Evolutionary conservation across 73 alveolate species (phyloP).

Genomic region (Stentor roeselii): DNA sequence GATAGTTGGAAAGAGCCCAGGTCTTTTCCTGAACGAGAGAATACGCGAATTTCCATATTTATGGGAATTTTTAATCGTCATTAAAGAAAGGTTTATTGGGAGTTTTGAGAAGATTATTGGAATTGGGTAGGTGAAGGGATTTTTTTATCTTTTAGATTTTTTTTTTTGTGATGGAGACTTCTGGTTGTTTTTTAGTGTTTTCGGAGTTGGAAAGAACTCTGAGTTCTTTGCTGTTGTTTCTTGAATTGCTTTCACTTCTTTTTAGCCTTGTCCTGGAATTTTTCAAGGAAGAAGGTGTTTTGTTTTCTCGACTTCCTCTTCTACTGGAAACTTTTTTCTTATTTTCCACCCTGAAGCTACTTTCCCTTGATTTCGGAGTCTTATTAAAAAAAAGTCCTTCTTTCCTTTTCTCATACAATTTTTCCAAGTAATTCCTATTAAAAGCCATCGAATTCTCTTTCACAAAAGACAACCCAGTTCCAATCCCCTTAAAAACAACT

Average conservation of each 20-base stretch:
- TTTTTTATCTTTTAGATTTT: too few species aligned
- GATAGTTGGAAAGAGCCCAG: not conserved
- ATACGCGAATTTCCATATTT: conserved; percentile 2
- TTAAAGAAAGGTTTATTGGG: too few species aligned
- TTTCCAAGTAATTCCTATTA: not conserved
- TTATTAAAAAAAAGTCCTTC: not conserved
- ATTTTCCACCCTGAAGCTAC: not conserved
- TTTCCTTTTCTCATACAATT: too few species aligned
- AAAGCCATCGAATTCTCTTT: not conserved
- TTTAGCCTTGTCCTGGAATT: not conserved
- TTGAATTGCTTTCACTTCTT: not conserved
- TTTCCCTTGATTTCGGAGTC: not conserved
- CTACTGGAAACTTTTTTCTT: not conserved
- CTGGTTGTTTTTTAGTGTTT: too few species aligned
- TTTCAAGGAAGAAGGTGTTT: not conserved
- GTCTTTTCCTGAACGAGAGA: conserved; percentile 12
- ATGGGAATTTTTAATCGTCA: too few species aligned
- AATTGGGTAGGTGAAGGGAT: too few species aligned
- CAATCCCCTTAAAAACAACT: not conserved
- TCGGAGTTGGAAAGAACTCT: too few species aligned
- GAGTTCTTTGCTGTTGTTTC: not conserved
- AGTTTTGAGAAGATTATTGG: too few species aligned
- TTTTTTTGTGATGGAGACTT: too few species aligned
- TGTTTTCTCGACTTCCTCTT: not conserved
- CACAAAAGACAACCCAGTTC: not conserved